Percentiles rank a stretch among this genome's conserved stretches.
Conservation (phyloP, 441 rosid genomes). For the Pelargonium fulgidum region DNA sequence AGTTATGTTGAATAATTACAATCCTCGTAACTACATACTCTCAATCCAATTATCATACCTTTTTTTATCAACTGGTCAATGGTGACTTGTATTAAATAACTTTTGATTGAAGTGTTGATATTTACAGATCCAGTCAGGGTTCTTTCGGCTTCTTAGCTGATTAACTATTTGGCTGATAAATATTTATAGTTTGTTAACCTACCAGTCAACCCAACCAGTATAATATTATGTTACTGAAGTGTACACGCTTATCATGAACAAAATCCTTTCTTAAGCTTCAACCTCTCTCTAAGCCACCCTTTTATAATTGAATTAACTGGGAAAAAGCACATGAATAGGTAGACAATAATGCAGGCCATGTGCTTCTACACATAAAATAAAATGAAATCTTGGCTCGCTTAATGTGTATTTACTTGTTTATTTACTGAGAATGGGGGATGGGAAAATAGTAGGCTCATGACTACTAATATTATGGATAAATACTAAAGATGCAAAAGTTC, state of each 20-base stretch:
- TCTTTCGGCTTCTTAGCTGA: neutral
- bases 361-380: neutral
- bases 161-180: neutral
- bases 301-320: neutral
- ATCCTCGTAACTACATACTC: neutral
- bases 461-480: neutral
- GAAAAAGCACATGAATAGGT: neutral
- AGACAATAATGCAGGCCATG: neutral
- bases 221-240: neutral
- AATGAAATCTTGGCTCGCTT: neutral
- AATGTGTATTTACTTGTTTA: neutral
- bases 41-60: neutral
- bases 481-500: constrained; percentile 10
- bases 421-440: neutral
- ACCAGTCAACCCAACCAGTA: neutral
- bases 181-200: neutral
- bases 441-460: neutral
- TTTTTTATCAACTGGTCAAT: neutral
- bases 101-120: neutral
- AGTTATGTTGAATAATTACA: neutral
- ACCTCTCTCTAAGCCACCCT: neutral
- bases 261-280: neutral
- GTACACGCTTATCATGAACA: neutral
- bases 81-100: neutral
- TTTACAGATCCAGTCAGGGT: neutral